Evolutionary conservation across 768 basidiomycete genomes (phyloP).

Genomic region (Cytidiella melzeri): DNA sequence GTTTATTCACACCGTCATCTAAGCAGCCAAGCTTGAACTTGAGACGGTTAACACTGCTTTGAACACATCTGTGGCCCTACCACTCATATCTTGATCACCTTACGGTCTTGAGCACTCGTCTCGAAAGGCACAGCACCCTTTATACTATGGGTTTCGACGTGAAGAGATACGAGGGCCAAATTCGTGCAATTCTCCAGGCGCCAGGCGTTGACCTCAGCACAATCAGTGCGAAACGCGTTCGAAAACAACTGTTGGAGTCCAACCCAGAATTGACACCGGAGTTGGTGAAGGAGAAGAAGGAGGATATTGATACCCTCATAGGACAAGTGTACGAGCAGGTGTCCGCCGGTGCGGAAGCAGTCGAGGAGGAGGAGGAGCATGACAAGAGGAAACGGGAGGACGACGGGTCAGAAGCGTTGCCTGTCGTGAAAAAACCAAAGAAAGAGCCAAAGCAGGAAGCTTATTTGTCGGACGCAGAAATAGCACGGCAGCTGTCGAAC

Average conservation of each 20-base stretch:
- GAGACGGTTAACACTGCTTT: too few relatives aligned
- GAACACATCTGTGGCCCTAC: too few relatives aligned
- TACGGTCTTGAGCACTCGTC: neutral
- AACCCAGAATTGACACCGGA: slow-evolving; percentile 51
- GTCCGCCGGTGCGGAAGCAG: slow-evolving; percentile 26
- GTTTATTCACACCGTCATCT: too few relatives aligned
- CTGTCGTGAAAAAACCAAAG: slow-evolving; percentile 23
- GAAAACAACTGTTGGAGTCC: slow-evolving; percentile 59
- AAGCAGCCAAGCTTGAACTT: too few relatives aligned
- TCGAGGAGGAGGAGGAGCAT: slow-evolving; percentile 13
- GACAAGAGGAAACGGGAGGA: slow-evolving; percentile 18
- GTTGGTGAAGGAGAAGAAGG: slow-evolving; percentile 59
- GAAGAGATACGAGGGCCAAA: slow-evolving; percentile 48
- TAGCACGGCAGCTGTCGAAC: slow-evolving; percentile 37
- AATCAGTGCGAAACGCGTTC: slow-evolving; percentile 86
- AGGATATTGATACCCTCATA: slow-evolving; percentile 66
- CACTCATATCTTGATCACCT: neutral
- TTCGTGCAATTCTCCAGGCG: slow-evolving; percentile 65
- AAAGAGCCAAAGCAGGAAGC: slow-evolving; percentile 18
- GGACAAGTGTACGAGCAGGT: slow-evolving; percentile 57
- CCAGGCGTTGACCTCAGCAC: slow-evolving; percentile 73
- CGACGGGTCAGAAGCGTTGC: slow-evolving; percentile 2
- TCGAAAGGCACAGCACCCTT: slow-evolving; percentile 2
- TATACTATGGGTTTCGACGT: slow-evolving; percentile 46
- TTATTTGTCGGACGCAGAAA: slow-evolving; percentile 34